A percentile compares a stretch with the other conserved stretches of the same genome.
Conservation (phyloP, 306 rosid genomes). For the Purshia tridentata region DNA sequence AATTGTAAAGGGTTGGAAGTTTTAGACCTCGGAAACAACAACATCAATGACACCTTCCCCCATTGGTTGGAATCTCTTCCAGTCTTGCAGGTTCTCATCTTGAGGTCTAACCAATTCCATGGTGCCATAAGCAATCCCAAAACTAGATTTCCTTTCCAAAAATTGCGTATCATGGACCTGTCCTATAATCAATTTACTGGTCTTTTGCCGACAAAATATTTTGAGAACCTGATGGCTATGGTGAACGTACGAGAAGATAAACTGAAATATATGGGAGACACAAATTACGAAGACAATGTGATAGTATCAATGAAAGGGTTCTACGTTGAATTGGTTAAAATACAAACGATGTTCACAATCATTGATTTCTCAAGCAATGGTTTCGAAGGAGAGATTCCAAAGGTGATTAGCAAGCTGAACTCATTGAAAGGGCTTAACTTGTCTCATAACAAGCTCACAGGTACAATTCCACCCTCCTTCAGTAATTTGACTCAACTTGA, state of each 20-base stretch:
- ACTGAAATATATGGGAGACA: background rate
- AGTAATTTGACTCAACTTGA: background rate
- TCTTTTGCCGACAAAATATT: background rate
- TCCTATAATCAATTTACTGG: background rate
- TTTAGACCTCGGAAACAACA: slow-evolving; percentile 10
- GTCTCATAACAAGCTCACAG: background rate
- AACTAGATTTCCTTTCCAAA: background rate
- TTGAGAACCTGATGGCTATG: background rate
- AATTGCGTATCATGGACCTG: slow-evolving; percentile 11
- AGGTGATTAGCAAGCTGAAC: slow-evolving; percentile 1
- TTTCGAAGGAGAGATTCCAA: slow-evolving; percentile 7
- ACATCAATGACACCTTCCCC: slow-evolving; percentile 4
- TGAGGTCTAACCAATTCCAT: slow-evolving; percentile 7
- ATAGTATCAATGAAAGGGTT: background rate
- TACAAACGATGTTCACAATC: background rate
- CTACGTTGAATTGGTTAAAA: background rate
- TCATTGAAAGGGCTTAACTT: slow-evolving; percentile 8
- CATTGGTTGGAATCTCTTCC: slow-evolving; percentile 11
- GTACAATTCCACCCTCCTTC: background rate
- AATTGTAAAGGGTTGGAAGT: background rate
- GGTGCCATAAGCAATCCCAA: background rate
- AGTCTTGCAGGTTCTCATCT: background rate
- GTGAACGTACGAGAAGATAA: too few species aligned
- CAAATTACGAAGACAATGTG: background rate
- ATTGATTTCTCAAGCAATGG: slow-evolving; percentile 10